Percentiles rank a stretch among this genome's conserved stretches.
Conservation (phyloP, 495 filamentous ascomycete genomes). For the Annulohypoxylon stygium region DNA sequence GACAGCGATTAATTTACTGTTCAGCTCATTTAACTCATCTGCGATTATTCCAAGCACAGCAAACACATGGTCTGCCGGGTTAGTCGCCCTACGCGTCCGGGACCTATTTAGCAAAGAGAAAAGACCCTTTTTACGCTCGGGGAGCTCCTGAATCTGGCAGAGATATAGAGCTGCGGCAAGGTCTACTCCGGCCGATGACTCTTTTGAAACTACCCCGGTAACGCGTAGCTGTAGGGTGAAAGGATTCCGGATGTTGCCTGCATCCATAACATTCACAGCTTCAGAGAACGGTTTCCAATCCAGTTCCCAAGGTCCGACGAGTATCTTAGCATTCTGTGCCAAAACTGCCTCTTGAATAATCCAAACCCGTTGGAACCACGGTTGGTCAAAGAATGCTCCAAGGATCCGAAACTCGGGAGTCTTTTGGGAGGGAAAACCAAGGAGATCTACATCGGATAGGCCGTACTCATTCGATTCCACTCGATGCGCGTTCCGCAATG, state of each 20-base stretch:
- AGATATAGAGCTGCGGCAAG: slow-evolving; percentile 4
- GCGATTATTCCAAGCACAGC: slow-evolving; percentile 15
- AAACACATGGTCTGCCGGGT: slow-evolving; percentile 1
- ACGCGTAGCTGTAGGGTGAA: not conserved
- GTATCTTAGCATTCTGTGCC: slow-evolving; percentile 10
- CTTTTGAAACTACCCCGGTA: slow-evolving; percentile 1
- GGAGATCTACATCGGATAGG: not conserved
- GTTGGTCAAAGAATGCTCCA: slow-evolving; percentile 5
- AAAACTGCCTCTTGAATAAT: slow-evolving; percentile 18
- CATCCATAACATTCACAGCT: not conserved
- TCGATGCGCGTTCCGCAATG: slow-evolving; percentile 11
- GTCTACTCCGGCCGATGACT: not conserved
- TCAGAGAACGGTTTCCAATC: slow-evolving; percentile 20
- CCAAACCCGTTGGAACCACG: slow-evolving; percentile 20
- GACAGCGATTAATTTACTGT: not conserved
- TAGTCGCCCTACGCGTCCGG: slow-evolving; percentile 5
- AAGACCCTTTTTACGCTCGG: not conserved
- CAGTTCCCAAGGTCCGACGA: slow-evolving; percentile 9
- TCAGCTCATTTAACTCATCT: not conserved
- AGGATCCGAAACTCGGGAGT: not conserved
- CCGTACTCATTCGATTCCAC: not conserved
- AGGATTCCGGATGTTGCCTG: not conserved
- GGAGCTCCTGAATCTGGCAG: slow-evolving; percentile 8
- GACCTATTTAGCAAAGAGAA: slow-evolving; percentile 7
- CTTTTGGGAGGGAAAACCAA: slow-evolving; percentile 9